Evolutionary conservation across 495 filamentous ascomycete genomes (phyloP), one percentile per base, ranked within the genome.

Genomic region (Lophium mytilinum): DNA sequence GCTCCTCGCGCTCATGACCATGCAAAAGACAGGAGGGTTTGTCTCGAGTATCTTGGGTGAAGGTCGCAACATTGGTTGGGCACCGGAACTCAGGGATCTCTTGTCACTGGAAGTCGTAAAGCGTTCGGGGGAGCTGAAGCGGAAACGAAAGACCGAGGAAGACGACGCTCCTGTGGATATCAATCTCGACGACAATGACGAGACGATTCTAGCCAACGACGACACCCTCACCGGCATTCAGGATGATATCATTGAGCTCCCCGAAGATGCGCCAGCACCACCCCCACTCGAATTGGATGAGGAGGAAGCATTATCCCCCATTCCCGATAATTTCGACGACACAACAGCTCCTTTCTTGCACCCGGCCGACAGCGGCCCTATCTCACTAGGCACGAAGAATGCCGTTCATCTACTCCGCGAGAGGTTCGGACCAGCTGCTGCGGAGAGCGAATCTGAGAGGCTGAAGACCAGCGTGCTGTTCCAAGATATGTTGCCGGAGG

Each of bases 331-430:
- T 14, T 86, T 93, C 60, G 90, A 96, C 61, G 88, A 89, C 34
- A 94, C 89, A 1, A 79, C 78, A 9, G 79, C 79, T 33, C 84
- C 86, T 3, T 71, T 90, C 24, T 78, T 89, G 7, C 83, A 90
- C 61, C 88, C 88, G 19, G 80, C 84, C 11, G 89, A 95, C 59
- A 84, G 81, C 64, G 88, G 89, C 9, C 86, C 88, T 2, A 83
- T 95, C 15, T 95, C 91, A 0, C 69, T 90, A 37, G 89, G 89
- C 56, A 97, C 94, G 42, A 90, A 91, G 73, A 89, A 95, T 64
- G 93, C 93, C 33, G 93, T 98, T 17, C 93, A 97, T 71, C 83
- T 98, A 24, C 83, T 97, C 12, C 86, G 93, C 39, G 88, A 95
- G 53, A 80, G 86, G 37, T 91, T 98, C 60, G 89, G 89, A 37